Conservation (phyloP, 805 yeast species). For the Wickerhamia fluorescens region DNA sequence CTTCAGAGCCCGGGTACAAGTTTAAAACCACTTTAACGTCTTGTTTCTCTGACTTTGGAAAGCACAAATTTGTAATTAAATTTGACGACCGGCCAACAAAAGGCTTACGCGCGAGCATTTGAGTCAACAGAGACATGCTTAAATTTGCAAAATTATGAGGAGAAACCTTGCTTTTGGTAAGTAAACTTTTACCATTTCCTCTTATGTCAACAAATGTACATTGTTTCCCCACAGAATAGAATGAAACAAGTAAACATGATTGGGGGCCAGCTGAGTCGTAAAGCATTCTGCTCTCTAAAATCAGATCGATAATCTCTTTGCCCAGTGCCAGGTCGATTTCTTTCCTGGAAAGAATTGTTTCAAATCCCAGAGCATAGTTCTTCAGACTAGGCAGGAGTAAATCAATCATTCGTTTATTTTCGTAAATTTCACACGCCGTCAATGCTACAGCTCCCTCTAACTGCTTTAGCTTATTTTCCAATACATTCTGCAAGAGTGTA, state of each 20-base stretch:
- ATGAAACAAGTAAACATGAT: conserved; percentile 20
- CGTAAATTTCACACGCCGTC: too few relatives aligned
- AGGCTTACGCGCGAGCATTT: conserved; percentile 11
- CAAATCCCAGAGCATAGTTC: too few relatives aligned
- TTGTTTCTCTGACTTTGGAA: conserved; percentile 9
- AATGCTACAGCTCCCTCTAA: too few relatives aligned
- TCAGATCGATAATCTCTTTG: too few relatives aligned
- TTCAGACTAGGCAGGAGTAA: too few relatives aligned
- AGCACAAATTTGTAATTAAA: conserved; percentile 20
- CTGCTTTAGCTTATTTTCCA: too few relatives aligned
- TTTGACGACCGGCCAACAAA: conserved; percentile 17
- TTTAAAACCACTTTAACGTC: conserved; percentile 18
- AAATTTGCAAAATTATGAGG: conserved; percentile 15
- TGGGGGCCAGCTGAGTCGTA: too few relatives aligned
- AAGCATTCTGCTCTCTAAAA: too few relatives aligned
- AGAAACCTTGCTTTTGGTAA: conserved; percentile 4
- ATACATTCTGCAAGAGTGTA: too few relatives aligned
- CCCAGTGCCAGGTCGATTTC: too few relatives aligned
- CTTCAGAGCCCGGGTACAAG: conserved; percentile 21
- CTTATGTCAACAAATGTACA: conserved; percentile 20
- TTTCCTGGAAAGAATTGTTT: too few relatives aligned
- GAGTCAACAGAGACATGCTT: conserved; percentile 23
- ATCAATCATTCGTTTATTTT: too few relatives aligned
- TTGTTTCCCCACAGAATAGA: conserved; percentile 12
- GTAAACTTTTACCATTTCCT: conserved; percentile 25